Conservation (phyloP, 1,284 basidiomycete species). For the Pseudozyma sp. region DNA sequence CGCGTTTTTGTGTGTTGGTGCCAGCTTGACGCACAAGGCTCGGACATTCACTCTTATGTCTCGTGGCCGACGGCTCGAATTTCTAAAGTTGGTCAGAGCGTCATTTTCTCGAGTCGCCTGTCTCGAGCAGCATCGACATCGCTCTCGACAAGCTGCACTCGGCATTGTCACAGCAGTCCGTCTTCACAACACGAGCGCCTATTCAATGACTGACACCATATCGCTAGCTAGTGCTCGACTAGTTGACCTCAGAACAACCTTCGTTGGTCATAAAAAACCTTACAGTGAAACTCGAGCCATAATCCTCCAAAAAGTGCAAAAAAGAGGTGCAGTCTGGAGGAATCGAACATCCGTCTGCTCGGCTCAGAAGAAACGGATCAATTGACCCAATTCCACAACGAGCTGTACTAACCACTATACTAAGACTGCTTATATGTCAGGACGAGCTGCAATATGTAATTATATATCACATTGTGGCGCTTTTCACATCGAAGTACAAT, state of each 20-base stretch:
- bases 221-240: no score
- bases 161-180: no score
- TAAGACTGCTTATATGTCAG: slow-evolving; percentile 8
- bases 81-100: slow-evolving; percentile 36
- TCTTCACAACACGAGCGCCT: no score
- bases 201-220: no score
- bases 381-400: slow-evolving; percentile 23
- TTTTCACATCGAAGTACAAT: no score
- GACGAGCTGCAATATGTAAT: background rate
- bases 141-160: no score
- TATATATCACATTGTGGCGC: background rate
- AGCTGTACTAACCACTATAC: slow-evolving; percentile 36
- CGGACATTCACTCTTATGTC: background rate
- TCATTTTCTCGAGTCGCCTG: background rate
- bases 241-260: no score
- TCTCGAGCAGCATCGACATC: no score
- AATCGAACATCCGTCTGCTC: slow-evolving; percentile 49
- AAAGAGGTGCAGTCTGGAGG: slow-evolving; percentile 24
- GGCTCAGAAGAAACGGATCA: slow-evolving; percentile 5
- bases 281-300: background rate
- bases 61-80: slow-evolving; percentile 8
- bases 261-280: no score
- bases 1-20: background rate
- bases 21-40: background rate
- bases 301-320: slow-evolving; percentile 1